Conservation (phyloP, 805 yeast species). For the Monosporozyma yasuniensis region DNA sequence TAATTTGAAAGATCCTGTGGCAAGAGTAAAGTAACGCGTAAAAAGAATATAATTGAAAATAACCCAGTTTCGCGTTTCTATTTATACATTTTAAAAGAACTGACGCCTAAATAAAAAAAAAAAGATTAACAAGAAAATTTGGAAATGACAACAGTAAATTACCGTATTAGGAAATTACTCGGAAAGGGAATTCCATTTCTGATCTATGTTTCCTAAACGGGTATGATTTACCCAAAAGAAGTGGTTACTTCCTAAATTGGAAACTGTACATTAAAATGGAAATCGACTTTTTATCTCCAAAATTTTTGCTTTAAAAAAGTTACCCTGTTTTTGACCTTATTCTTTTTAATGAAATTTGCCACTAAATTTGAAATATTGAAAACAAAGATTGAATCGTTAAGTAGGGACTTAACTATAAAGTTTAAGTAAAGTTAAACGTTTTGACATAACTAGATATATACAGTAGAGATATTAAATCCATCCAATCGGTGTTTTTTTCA, state of each 20-base stretch:
- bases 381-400: not conserved
- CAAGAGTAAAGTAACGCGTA: not conserved
- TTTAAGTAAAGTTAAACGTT: not conserved
- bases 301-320: not conserved
- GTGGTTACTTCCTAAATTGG: not conserved
- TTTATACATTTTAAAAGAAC: not conserved
- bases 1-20: no score
- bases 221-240: not conserved
- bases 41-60: not conserved
- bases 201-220: not conserved
- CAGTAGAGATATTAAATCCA: no score
- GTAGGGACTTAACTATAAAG: not conserved
- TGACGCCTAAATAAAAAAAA: not conserved
- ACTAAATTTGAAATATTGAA: constrained; percentile 1
- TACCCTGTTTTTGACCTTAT: not conserved
- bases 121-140: not conserved
- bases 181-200: not conserved
- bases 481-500: no score
- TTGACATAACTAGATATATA: no score
- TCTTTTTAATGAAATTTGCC: not conserved
- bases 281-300: not conserved
- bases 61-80: not conserved
- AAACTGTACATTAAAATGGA: not conserved
- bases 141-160: not conserved
- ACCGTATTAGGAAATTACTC: not conserved